Evolutionary conservation across 768 basidiomycete species (phyloP), one percentile per base, ranked within the genome.

Genomic region (Leccinum arenicola): DNA sequence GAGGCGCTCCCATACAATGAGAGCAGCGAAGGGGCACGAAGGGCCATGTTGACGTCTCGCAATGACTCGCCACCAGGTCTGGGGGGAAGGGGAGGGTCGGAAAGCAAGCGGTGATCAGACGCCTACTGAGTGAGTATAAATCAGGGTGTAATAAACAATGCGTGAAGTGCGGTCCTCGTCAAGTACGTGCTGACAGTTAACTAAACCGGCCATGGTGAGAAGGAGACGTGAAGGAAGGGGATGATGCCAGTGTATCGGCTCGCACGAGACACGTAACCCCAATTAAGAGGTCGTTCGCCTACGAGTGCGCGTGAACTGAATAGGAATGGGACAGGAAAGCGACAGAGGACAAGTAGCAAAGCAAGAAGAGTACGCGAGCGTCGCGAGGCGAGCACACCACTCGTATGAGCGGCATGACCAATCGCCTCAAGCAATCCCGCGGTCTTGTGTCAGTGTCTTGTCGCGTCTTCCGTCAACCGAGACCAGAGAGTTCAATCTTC

Each of bases 191-290:
- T 55, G 69, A 63, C 38, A 50, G 60, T 51, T 55, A 69, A 63
- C 54, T 60, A 73, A 71, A 73, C 61, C 62, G 56, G 60, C 48
- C 35, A 50, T 55, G 56, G 64, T 64, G 65, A 67, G 54, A 55
- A 5, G 51, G 52, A 62, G 69, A 63, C 57, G 52, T 52, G 56
- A 53, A 71, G 72, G 59, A 65, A 14, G 69, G 74, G 64, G 73
- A 75, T 74, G 82, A 81, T 58, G 69, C 87, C 87, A 71, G 78
- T 87, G 89, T 89, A 70, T 91, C 75, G 88, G 88, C 86, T 78
- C 76, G 80, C 79, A 79, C 84, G 85, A 87, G 82, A 81, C 81
- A 85, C 86, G 84, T 78, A 84, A 87, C 88, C 87, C 82, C 89
- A 89, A 67, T 73, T 58, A 90, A 89, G 88, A 83, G 88, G 86